Base-by-base conservation (phyloP, 345 rosid genomes). In the Lagerstroemia speciosa region DNA sequence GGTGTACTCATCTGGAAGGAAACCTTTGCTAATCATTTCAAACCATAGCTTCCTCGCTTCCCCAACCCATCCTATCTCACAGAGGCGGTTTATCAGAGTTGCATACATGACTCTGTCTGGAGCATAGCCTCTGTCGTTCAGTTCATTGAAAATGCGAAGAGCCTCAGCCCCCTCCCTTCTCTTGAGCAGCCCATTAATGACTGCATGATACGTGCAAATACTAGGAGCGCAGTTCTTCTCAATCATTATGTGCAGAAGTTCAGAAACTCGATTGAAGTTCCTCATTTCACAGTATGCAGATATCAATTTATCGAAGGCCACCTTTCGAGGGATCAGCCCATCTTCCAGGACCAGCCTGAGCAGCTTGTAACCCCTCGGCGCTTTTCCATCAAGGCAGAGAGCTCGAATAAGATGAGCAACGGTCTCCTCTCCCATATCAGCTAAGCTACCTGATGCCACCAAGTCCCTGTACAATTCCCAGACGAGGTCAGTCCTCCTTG, bases 81-180 rank as follows among this genome's bases (percentile, higher is more conserved):
- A 81, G 43, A 84, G 76, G 40, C 83, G 83, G 27, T 72, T 73
- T 73, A 86, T 79, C 77, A 86, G 67, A 7, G 83, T 86, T 20
- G 78, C 73, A 55, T 86, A 86, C 75, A 79, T 66, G 36, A 71
- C 78, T 29, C 71, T 69, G 73, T 84, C 72, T 0, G 78, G 81
- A n/a, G 52, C 66, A 79, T 86, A 80, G 55, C 88, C 86, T 76
- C 86, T 79, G 55, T 72, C 83, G 70, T 84, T 86, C 22, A 86
- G 79, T 78, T 86, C 80, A 50, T 66, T 69, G 71, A 84, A 82
- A 72, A 86, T 31, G 37, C 64, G 67, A 45, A 74, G 75, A 64
- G 78, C 88, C 69, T 86, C 84, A 31, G 24, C 32, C 5, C 22
- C 32, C 78, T 69, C 75, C 71, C 60, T 29, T 20, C 63, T 73